Conservation (phyloP, 805 yeast species). For the Cyberlindnera veronae region DNA sequence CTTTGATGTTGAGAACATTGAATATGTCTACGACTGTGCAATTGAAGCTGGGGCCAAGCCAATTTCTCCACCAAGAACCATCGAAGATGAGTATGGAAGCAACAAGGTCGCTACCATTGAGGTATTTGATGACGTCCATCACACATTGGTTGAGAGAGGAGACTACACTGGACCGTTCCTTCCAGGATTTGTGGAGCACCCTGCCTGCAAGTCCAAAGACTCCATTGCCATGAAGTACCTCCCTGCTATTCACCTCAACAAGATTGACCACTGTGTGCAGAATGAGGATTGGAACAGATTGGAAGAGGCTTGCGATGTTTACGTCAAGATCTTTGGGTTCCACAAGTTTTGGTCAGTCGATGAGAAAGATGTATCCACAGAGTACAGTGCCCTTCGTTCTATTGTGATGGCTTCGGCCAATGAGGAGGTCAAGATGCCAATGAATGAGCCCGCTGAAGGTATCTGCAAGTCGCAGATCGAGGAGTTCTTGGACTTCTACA, state of each 20-base stretch:
- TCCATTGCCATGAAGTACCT: slow-evolving; percentile 13
- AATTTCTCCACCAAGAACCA: slow-evolving; percentile 27
- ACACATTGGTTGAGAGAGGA: slow-evolving; percentile 54
- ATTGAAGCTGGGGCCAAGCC: slow-evolving; percentile 49
- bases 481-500: slow-evolving; percentile 70
- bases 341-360: slow-evolving; percentile 84
- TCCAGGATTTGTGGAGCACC: slow-evolving; percentile 41
- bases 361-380: slow-evolving; percentile 69
- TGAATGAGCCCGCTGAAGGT: slow-evolving; percentile 80
- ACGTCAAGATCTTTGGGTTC: slow-evolving; percentile 64
- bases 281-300: slow-evolving; percentile 70
- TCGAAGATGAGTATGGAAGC: slow-evolving; percentile 46
- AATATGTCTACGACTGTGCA: slow-evolving; percentile 43
- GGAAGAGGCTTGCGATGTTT: slow-evolving; percentile 54
- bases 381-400: slow-evolving; percentile 64
- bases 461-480: slow-evolving; percentile 70
- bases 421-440: slow-evolving; percentile 70
- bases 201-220: not conserved
- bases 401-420: slow-evolving; percentile 72
- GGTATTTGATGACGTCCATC: slow-evolving; percentile 61
- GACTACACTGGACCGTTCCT: slow-evolving; percentile 41
- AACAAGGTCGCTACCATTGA: slow-evolving; percentile 50
- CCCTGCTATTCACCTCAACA: slow-evolving; percentile 38
- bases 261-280: slow-evolving; percentile 79
- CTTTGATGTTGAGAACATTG: slow-evolving; percentile 55